Evolutionary conservation across 192 early-diverging fungal genomes (phyloP), one percentile per base, ranked within the genome.

Genomic region (Coemansia sp.): DNA sequence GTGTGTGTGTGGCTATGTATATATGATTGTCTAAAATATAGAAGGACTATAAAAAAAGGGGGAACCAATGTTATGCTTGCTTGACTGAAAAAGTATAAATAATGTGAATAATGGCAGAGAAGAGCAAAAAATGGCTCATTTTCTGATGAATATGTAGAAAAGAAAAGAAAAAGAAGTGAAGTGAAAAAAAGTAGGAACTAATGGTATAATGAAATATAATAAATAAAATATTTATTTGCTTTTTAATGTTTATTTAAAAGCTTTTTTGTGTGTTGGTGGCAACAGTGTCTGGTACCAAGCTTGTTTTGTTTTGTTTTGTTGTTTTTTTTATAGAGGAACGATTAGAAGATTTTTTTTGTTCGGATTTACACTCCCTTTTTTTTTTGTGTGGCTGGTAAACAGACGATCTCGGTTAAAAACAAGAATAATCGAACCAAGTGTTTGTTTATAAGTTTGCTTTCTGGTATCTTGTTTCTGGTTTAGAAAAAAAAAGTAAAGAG

Each of bases 141-240:
- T 45, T 45, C 17, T 45, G 17, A 12, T 45, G 42, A 45, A 45
- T 45, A 45, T 45, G 20, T 36, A 55, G 22, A 64, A 54, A 54
- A 54, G 54, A 63, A 63, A 38, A 3, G 42, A 12, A 45, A 45
- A 45, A 45, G 12, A 45, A 16, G 42, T 12, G 17, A 16, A 45
- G 5, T 16, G 36, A 38, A 38, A 38, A 12, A 6, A 38, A 38
- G 11, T 12, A 6, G 36, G 36, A 38, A 12, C 11, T 6, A 10
- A 38, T 38, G 5, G 36, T 10, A 38, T 38, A 38, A 6, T 38
- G 5, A 10, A 10, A 10, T 38, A 38, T 38, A 38, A 10, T 38
- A 38, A 38, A 45, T 16, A 45, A 45, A 45, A 12, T 45, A 12
- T 45, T 45, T 45, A 45, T 45, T 38, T 10, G 36, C 11, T 38